Conservation (phyloP, 2,329 filamentous ascomycete genomes). For the Thelonectria blattea region DNA sequence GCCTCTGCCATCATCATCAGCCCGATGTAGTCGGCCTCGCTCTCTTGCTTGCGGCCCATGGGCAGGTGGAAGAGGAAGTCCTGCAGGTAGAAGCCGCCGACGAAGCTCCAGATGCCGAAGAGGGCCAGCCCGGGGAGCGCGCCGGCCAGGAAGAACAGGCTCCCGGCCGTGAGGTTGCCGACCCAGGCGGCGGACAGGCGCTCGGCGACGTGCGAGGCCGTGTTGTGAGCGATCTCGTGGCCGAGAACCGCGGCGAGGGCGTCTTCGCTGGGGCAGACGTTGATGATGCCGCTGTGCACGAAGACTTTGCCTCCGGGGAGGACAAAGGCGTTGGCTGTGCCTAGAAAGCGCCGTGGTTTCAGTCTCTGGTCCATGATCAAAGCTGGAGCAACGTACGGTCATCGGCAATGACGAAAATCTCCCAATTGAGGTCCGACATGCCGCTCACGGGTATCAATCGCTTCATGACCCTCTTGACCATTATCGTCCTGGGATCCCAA, state of each 20-base stretch:
- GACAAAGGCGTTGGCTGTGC: constrained; percentile 75
- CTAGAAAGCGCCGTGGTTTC: constrained; percentile 35
- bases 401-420: constrained; percentile 77
- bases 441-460: constrained; percentile 72
- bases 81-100: constrained; percentile 56
- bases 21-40: constrained; percentile 81
- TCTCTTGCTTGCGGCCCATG: constrained; percentile 74
- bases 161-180: constrained; percentile 58
- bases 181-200: constrained; percentile 60
- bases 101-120: constrained; percentile 48
- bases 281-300: constrained; percentile 75
- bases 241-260: constrained; percentile 77
- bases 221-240: constrained; percentile 81
- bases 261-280: constrained; percentile 70
- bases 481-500: constrained; percentile 60
- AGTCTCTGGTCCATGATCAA: no score
- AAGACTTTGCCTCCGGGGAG: constrained; percentile 82
- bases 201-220: constrained; percentile 73
- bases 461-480: constrained; percentile 69
- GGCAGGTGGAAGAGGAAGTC: constrained; percentile 71
- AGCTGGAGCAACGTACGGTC: constrained; percentile 53
- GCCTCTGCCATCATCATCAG: constrained; percentile 83
- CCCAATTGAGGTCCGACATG: constrained; percentile 66
- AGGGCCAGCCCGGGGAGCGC: constrained; percentile 49
- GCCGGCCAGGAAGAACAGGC: constrained; percentile 55